Evolutionary conservation across 768 basidiomycete species (phyloP).

Genomic region (Erythrobasidium yunnanense): DNA sequence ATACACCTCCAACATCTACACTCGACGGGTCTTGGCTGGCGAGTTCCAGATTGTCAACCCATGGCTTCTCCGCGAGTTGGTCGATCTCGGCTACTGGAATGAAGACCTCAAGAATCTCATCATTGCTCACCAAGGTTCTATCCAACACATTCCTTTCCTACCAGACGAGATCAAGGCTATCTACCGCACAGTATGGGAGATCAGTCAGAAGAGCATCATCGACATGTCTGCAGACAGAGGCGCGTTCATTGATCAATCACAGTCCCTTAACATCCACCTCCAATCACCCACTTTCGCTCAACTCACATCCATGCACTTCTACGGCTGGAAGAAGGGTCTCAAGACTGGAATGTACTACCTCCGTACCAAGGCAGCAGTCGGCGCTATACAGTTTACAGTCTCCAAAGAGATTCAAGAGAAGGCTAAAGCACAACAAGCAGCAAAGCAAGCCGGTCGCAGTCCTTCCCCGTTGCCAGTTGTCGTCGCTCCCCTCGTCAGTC

Average conservation of each 20-base stretch:
- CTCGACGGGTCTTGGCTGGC: constrained; percentile 94
- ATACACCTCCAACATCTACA: constrained; percentile 97
- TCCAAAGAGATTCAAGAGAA: constrained; percentile 61
- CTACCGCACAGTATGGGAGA: constrained; percentile 99
- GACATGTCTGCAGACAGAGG: constrained; percentile 98
- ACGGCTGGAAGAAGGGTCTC: constrained; percentile 98
- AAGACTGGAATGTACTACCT: constrained; percentile 98
- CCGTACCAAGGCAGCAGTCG: constrained; percentile 74
- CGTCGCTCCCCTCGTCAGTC: constrained; percentile 1
- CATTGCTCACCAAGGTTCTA: constrained; percentile 75
- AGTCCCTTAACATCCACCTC: constrained; percentile 86
- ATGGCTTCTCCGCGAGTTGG: constrained; percentile 95
- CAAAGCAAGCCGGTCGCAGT: constrained; percentile 5
- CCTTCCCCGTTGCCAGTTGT: constrained; percentile 9
- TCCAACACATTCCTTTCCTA: constrained; percentile 55
- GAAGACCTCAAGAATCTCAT: constrained; percentile 99
- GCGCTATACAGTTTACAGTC: constrained; percentile 95
- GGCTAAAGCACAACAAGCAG: constrained; percentile 46
- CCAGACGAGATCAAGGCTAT: constrained; percentile 88
- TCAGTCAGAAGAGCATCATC: constrained; percentile 93
- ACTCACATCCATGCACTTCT: constrained; percentile 92
- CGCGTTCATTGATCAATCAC: constrained; percentile 92
- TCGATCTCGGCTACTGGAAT: constrained; percentile 88
- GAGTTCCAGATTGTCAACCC: constrained; percentile 99
- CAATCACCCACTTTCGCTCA: constrained; percentile 80